These are phyloP conservation scores for Venturia nashicola DNA, from an alignment of 2,329 filamentous ascomycete genomes.

Conservation along the genomic window DNA sequence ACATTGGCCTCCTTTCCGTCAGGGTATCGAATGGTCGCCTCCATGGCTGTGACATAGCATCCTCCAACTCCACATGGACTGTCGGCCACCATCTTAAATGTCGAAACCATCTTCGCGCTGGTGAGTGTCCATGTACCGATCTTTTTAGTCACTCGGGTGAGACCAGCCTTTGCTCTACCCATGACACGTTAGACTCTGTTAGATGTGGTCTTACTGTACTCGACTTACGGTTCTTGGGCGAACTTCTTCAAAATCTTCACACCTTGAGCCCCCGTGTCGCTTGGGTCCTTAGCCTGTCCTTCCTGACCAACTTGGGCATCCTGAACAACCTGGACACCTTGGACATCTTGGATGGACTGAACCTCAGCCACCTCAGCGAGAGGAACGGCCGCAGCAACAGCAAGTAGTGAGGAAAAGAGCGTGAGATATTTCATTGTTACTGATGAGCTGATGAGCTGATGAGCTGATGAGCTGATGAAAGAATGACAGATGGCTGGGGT, in stretches of 20 bases:
- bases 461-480: background rate
- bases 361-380: conserved; percentile 1
- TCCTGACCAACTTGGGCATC: background rate
- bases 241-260: conserved; percentile 5
- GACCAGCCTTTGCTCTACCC: conserved; percentile 1
- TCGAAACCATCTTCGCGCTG: conserved; percentile 3
- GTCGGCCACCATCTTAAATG: background rate
- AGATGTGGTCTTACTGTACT: background rate
- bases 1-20: conserved; percentile 9
- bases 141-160: conserved; percentile 6
- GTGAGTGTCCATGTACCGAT: conserved; percentile 1
- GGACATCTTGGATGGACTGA: background rate
- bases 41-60: conserved; percentile 9
- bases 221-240: background rate
- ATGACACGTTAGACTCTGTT: background rate
- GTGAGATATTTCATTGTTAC: conserved; percentile 8
- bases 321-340: background rate
- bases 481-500: background rate
- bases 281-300: background rate
- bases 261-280: background rate
- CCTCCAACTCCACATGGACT: background rate
- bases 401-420: conserved; percentile 8
- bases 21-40: conserved; percentile 7
- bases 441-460: background rate
- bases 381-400: background rate